Evolutionary conservation across 257 asterid genomes (phyloP).

Genomic region (Eustoma russellianum): DNA sequence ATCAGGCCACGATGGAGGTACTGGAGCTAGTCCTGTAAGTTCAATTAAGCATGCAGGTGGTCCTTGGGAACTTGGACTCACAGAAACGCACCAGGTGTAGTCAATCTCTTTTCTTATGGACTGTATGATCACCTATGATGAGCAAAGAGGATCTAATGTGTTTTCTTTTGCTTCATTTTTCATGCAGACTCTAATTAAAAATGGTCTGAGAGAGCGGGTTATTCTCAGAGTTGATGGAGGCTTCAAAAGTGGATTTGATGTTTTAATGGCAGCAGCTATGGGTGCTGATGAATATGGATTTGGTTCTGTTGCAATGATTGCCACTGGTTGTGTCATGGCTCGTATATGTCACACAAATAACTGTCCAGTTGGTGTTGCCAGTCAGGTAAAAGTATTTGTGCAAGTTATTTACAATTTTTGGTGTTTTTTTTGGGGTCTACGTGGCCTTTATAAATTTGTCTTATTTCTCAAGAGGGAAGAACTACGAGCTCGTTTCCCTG

Average conservation of each 20-base stretch:
- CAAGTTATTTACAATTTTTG: not conserved
- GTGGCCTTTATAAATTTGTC: conserved; percentile 1
- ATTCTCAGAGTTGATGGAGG: conserved; percentile 99
- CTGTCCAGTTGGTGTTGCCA: conserved; percentile 99
- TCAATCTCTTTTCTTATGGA: not conserved
- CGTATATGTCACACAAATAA: conserved; percentile 99
- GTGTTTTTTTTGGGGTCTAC: not conserved
- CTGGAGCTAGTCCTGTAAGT: conserved; percentile 99
- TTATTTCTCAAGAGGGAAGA: conserved; percentile 69
- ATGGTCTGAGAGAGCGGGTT: conserved; percentile 98
- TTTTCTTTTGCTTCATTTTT: conserved; percentile 7
- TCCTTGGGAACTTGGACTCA: conserved; percentile 99
- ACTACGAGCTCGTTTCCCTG: conserved; percentile 97
- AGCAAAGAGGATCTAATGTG: conserved; percentile 1
- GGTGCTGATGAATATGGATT: conserved; percentile 99
- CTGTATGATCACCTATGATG: not conserved
- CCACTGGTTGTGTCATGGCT: conserved; percentile 99
- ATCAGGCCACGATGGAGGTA: conserved; percentile 99
- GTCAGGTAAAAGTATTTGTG: conserved; percentile 53
- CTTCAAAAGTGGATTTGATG: conserved; percentile 95
- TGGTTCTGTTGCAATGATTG: conserved; percentile 98
- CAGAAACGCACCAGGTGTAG: conserved; percentile 93
- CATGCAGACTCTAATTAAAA: conserved; percentile 71
- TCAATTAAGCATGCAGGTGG: conserved; percentile 99
- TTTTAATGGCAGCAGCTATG: conserved; percentile 91